Percentiles rank a stretch among this genome's conserved stretches.
These are phyloP conservation scores for Cylindrodendrum hubeiense DNA, from an alignment of 2,329 filamentous ascomycete genomes.

Conservation along the genomic window DNA sequence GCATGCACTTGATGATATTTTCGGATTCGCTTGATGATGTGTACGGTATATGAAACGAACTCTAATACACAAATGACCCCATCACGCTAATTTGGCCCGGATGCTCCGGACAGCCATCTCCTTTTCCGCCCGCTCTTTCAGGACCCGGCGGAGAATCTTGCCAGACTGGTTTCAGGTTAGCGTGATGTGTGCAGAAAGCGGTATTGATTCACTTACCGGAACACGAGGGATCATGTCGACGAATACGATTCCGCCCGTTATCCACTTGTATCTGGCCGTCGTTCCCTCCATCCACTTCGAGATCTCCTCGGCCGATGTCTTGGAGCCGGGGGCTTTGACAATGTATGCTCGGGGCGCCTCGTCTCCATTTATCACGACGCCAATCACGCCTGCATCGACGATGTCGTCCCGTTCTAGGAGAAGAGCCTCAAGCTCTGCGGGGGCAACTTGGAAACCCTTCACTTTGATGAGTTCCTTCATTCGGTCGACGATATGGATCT, in stretches of 20 bases:
- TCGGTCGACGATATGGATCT: conserved; percentile 76
- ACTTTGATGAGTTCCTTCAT: conserved; percentile 74
- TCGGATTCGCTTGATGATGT: too few relatives aligned
- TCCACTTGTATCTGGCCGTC: conserved; percentile 75
- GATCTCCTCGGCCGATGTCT: conserved; percentile 61
- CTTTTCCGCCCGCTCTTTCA: conserved; percentile 80
- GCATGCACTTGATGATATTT: too few relatives aligned
- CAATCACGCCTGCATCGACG: conserved; percentile 76
- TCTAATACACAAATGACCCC: too few relatives aligned
- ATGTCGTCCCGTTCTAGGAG: conserved; percentile 78
- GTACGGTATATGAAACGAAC: too few relatives aligned
- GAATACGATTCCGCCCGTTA: conserved; percentile 72
- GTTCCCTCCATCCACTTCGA: conserved; percentile 69
- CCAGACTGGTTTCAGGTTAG: conserved; percentile 55
- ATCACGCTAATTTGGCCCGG: too few relatives aligned
- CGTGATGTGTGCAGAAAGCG: background rate
- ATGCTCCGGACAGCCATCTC: conserved; percentile 47
- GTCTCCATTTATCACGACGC: conserved; percentile 54
- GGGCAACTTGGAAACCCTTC: conserved; percentile 81
- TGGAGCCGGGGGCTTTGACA: conserved; percentile 58
- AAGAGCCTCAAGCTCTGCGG: conserved; percentile 81
- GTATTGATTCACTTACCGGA: conserved; percentile 53
- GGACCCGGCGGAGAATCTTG: conserved; percentile 75
- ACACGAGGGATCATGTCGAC: conserved; percentile 77
- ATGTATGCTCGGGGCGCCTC: conserved; percentile 73